These are phyloP conservation scores for Syzygium malaccense DNA, from an alignment of 441 rosid genomes.

Conservation along the genomic window DNA sequence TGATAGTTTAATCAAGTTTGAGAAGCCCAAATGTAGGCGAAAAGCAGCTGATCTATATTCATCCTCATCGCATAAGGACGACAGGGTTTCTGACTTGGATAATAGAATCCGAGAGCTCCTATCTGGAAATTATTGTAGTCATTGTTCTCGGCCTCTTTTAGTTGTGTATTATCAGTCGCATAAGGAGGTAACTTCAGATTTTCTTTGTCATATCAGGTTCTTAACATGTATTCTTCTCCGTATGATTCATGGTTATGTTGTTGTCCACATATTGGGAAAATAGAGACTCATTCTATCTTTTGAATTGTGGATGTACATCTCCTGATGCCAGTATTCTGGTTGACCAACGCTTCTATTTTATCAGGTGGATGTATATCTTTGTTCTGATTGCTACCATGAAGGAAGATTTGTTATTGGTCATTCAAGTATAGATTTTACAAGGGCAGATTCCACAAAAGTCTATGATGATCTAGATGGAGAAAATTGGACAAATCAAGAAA, in stretches of 20 bases:
- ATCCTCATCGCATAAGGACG: constrained; percentile 36
- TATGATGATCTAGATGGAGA: constrained; percentile 72
- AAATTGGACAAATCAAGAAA: constrained; percentile 87
- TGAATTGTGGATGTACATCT: neutral
- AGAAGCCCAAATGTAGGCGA: constrained; percentile 81
- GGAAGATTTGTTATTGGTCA: constrained; percentile 79
- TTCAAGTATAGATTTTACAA: constrained; percentile 80
- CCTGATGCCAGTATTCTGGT: neutral
- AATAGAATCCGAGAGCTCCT: constrained; percentile 74
- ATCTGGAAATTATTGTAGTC: constrained; percentile 60
- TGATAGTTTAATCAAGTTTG: constrained; percentile 94
- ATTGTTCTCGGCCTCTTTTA: constrained; percentile 68
- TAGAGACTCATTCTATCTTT: neutral
- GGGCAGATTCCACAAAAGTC: constrained; percentile 54
- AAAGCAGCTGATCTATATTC: constrained; percentile 65
- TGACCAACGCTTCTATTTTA: constrained; percentile 12
- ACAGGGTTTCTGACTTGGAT: constrained; percentile 68
- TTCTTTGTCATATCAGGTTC: neutral
- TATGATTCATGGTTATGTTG: neutral
- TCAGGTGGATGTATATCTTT: constrained; percentile 73
- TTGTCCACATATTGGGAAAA: neutral
- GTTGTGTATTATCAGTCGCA: constrained; percentile 69
- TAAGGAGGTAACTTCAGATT: constrained; percentile 55
- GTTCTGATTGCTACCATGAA: constrained; percentile 72
- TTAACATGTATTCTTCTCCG: neutral